Conservation (phyloP, 306 rosid species). For the Oxytropis ochrocephala region DNA sequence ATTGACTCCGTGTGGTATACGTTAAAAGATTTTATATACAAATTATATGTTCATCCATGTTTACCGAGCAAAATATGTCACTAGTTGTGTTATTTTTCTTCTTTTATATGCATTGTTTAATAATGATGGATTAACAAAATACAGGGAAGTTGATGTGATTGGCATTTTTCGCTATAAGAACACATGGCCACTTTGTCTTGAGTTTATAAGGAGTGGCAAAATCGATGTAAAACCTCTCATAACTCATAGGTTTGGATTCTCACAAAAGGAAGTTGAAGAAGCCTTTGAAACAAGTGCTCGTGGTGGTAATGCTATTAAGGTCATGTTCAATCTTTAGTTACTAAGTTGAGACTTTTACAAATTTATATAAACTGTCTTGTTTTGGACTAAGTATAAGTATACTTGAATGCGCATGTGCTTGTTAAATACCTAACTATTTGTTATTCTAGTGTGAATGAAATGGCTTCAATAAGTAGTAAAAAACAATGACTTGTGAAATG, state of each 20-base stretch:
- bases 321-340: constrained; percentile 77
- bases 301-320: constrained; percentile 89
- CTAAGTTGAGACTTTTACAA: neutral
- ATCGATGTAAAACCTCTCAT: constrained; percentile 80
- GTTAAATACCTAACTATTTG: neutral
- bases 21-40: too few relatives aligned
- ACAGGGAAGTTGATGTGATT: constrained; percentile 83
- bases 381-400: neutral
- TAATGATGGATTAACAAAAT: neutral
- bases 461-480: neutral
- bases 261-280: constrained; percentile 81
- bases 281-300: constrained; percentile 95
- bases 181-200: constrained; percentile 91
- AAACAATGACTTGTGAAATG: too few relatives aligned
- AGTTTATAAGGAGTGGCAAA: constrained; percentile 77
- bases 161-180: constrained; percentile 84
- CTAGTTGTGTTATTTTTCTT: neutral
- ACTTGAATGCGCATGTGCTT: neutral
- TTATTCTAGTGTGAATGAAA: neutral
- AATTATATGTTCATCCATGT: too few relatives aligned
- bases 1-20: too few relatives aligned
- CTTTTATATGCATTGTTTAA: neutral
- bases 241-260: constrained; percentile 81
- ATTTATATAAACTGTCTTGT: neutral
- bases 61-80: too few relatives aligned